Percentiles rank a stretch among this genome's conserved stretches.
Evolutionary conservation across 2,329 filamentous ascomycete species (phyloP).

Genomic region (Talaromyces pinophilus): DNA sequence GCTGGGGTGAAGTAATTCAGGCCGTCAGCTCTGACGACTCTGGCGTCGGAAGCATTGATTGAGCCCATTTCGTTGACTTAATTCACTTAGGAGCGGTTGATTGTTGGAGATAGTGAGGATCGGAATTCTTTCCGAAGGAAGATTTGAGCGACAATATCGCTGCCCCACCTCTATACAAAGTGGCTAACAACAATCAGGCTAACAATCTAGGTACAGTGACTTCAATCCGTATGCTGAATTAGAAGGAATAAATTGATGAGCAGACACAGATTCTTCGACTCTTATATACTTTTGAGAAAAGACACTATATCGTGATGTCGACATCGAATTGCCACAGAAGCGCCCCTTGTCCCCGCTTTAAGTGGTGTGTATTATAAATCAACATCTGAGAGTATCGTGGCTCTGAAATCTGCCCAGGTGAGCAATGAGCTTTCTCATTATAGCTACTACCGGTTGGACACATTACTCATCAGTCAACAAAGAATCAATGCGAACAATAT

Average conservation of each 20-base stretch:
- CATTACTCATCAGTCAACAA: neutral
- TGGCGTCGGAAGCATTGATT: neutral
- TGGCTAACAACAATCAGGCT: neutral
- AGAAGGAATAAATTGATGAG: neutral
- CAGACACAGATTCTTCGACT: neutral
- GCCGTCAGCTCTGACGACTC: neutral
- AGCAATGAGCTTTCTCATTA: neutral
- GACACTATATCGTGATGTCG: neutral
- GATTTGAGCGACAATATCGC: neutral
- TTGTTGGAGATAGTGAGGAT: neutral
- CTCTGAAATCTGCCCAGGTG: neutral
- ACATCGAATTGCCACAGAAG: neutral
- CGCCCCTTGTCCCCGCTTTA: neutral
- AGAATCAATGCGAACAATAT: neutral
- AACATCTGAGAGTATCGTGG: neutral
- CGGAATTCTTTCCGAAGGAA: neutral
- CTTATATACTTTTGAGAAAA: neutral
- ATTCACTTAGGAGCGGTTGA: neutral
- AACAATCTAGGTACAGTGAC: neutral
- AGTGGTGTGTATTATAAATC: neutral
- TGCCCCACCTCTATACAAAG: neutral
- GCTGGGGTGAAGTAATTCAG: slow-evolving; percentile 34
- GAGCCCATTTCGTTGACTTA: neutral
- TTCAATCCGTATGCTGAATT: neutral
- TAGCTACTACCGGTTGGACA: neutral